Base-by-base conservation (phyloP, 1,284 basidiomycete species). In the Cryptococcus sp. region DNA sequence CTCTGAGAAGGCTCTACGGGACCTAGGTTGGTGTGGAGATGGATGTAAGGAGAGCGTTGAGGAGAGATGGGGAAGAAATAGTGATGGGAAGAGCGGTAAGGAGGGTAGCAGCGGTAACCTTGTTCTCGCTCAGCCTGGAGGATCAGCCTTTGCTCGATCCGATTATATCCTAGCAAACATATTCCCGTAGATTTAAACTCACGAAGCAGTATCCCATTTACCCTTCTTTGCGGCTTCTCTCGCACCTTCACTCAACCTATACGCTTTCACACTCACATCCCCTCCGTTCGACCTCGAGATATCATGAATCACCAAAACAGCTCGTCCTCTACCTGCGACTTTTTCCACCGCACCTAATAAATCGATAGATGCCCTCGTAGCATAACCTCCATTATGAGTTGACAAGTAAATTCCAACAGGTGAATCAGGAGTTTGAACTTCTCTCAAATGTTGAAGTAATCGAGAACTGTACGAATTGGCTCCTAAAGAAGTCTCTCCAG, bases 401-500 rank as follows among this genome's bases (percentile, higher is more conserved):
- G 88, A 88, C 75, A 96, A 91, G 81, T 99, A 99, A 77, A 97
- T 92, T 46, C 96, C 96, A 56, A 98, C 90, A 49, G 96, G 85
- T 66, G 89, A 92, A 74, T 95, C 93, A 71, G 97, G 94, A 53
- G 88, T 86, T 73, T 92, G 89, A 58, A 98, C 91, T 73, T 97
- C 70, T 10, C 68, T 63, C 35, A 76, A 67, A 56, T 76, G 70
- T 38, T 59, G 65, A 31, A 77, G 65, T 36, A 77, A 68, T 46
- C 61, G 58, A 47, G 70, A 58, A 8, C 72, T 70, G 62, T 74
- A 74, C 38, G 72, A 70, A 56, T 65, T 62, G 53, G 64, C 71
- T 32, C 66, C 66, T 4, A 74, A 55, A 49, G 58, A 62, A n/a
- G 62, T 70, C 62, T 75, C 73, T 46, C 70, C 70, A 47, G 60